Percentiles rank a stretch among this genome's conserved stretches.
Evolutionary conservation across 2,329 filamentous ascomycete genomes (phyloP).

Genomic region (Ceratocystis harringtonii): DNA sequence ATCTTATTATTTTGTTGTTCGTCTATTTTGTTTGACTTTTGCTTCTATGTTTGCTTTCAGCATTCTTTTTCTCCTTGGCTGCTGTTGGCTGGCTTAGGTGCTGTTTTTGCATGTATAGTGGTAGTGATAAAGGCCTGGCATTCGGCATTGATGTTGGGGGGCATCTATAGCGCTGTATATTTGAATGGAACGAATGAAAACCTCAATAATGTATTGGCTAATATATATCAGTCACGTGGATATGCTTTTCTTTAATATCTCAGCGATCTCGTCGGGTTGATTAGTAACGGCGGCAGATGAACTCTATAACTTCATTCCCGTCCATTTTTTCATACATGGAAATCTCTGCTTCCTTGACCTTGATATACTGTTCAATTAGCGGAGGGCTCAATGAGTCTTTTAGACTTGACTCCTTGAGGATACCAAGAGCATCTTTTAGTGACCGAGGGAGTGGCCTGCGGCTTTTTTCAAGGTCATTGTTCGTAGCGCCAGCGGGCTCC

Average conservation of each 20-base stretch:
- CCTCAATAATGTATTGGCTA: neutral
- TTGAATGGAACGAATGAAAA: neutral
- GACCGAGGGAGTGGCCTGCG: conserved; percentile 32
- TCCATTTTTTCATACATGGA: conserved; percentile 35
- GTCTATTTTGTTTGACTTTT: neutral
- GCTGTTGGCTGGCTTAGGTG: neutral
- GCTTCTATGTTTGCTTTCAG: neutral
- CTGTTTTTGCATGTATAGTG: neutral
- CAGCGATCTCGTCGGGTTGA: neutral
- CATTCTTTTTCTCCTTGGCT: neutral
- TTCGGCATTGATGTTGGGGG: neutral
- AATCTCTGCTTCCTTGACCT: conserved; percentile 45
- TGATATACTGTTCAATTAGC: conserved; percentile 41
- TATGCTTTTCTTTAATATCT: neutral
- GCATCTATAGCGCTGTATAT: conserved; percentile 2
- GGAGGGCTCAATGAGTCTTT: conserved; percentile 31
- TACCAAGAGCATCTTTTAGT: conserved; percentile 39
- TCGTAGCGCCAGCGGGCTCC: conserved; percentile 27
- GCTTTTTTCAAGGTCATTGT: neutral
- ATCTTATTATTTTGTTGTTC: neutral
- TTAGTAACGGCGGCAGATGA: conserved; percentile 53
- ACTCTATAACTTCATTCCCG: conserved; percentile 34
- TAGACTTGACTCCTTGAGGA: conserved; percentile 36
- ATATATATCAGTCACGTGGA: neutral
- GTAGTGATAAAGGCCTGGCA: neutral